Base-by-base conservation (phyloP, 768 basidiomycete species). In the Clavulina sp. region DNA sequence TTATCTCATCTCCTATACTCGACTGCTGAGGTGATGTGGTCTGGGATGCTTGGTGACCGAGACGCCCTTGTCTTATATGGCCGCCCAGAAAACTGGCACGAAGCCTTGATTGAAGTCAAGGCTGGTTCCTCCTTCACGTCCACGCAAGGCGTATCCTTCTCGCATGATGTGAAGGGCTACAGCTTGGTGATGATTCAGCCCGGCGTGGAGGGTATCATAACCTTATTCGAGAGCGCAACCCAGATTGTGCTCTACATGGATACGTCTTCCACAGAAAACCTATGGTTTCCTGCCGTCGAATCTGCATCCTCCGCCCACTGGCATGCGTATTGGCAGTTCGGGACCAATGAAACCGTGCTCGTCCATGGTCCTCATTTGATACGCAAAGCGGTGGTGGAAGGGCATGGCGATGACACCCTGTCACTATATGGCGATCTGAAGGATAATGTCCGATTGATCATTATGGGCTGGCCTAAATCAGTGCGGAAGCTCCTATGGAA, bases 241-340 rank as follows among this genome's bases (percentile, higher is more conserved):
- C 80, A 83, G 57, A 70, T 86, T 19, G 63, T 89, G 26, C 64
- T 87, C 9, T 85, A 70, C 58, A 74, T 76, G 4, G 84, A 87
- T 59, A 70, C 76, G 0, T 65, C 60, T 13, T 81, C 80, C 0
- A 78, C 80, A 2, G 73, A 71, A 29, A 80, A 78, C 0, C 84
- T 85, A 68, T 89, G 81, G 78, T 70, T 80, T 3, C 87, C 87
- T 1, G 70, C 74, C 18, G 68, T 87, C 40, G 64, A 66, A 13
- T 4, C 47, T 5, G 3, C 28, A 31, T 53, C 36, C 50, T n/a
- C 28, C 4, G 24, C 19, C 34, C 23, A n/a, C 13, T 51, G 5
- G 5, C 29, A 66, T 38, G 76, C 74, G 57, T 86, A 70, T 69
- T 87, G 80, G 79, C 70, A 76, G 49, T 66, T 84, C 48, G 84